Evolutionary conservation across 257 asterid genomes (phyloP).

Genomic region (Forsythia suspensa): DNA sequence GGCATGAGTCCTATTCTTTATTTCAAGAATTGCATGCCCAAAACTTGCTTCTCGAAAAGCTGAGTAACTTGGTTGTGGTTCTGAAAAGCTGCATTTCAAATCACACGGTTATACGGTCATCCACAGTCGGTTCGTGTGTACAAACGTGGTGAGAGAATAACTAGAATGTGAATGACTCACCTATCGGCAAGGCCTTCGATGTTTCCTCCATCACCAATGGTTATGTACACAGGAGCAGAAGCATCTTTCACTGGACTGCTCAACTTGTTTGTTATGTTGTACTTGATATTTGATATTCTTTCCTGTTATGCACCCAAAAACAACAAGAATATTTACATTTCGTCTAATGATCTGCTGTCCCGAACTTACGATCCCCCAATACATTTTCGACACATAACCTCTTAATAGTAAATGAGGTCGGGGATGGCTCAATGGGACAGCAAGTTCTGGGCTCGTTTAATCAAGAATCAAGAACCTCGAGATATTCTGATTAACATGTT

Average conservation of each 20-base stretch:
- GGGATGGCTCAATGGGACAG: no score
- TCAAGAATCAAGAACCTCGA: not conserved
- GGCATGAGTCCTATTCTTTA: slow-evolving; percentile 57
- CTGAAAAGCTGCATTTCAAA: slow-evolving; percentile 31
- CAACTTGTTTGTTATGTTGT: slow-evolving; percentile 48
- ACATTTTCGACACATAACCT: no score
- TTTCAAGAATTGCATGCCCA: slow-evolving; percentile 53
- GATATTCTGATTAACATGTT: no score
- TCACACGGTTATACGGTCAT: not conserved
- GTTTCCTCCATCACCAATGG: slow-evolving; percentile 65
- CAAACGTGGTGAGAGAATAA: not conserved
- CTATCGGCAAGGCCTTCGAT: slow-evolving; percentile 52
- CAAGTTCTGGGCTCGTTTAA: no score
- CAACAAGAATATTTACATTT: not conserved
- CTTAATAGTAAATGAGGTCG: no score
- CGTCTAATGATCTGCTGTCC: not conserved
- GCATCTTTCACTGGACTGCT: slow-evolving; percentile 40
- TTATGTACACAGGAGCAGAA: slow-evolving; percentile 50
- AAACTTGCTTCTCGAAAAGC: slow-evolving; percentile 60
- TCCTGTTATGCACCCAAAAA: slow-evolving; percentile 18
- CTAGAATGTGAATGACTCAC: slow-evolving; percentile 15
- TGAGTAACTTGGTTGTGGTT: slow-evolving; percentile 58
- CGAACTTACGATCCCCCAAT: not conserved
- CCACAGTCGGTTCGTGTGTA: not conserved
- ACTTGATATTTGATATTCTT: slow-evolving; percentile 42